Conservation (phyloP, 78 protist species). For the Dictyostelium discoideum region dicty_2.7 NC_007089.4:1394001-1394500, state of each 20-base stretch:
- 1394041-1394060: neutral
- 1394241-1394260: constrained; percentile 79
- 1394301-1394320: neutral
- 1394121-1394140: no score
- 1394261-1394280: constrained; percentile 20
- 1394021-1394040: neutral
- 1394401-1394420: neutral
- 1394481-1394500: constrained; percentile 37
- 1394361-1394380: neutral
- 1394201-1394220: constrained; percentile 50
- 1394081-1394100: neutral
- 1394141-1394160: neutral
- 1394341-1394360: neutral
- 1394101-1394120: neutral
- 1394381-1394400: neutral
- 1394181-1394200: neutral
- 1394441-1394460: constrained; percentile 46
- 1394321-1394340: no score
- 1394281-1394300: no score
- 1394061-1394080: neutral
- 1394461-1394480: neutral
- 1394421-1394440: constrained; percentile 46
- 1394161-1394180: no score
- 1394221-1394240: constrained; percentile 58
- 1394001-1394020: neutral